Base-by-base conservation (phyloP, 2,329 filamentous ascomycete species). In the Fusarium secorum region DNA sequence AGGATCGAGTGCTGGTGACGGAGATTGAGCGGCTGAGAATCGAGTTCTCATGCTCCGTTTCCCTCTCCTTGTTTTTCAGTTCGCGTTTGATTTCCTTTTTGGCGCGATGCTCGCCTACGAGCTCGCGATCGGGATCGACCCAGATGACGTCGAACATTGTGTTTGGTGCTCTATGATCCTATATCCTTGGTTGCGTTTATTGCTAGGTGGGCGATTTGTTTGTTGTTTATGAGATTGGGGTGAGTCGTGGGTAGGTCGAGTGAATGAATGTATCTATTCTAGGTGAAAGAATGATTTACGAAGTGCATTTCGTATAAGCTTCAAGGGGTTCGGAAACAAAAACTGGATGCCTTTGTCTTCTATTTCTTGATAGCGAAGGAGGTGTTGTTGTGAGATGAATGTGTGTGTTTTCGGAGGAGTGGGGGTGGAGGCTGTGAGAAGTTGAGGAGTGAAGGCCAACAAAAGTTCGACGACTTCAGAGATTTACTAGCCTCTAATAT, bases 71-170 rank as follows among this genome's bases (percentile, higher is more conserved):
- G 67, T 66, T 76, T 20, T 78, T 75, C 59, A 79, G 76, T 30
- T 78, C 77, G 32, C 75, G 81, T 45, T 74, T 75, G 56, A 70
- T 78, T 66, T 84, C 83, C 72, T 87, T 88, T 51, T 83, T 84
- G 4, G 84, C 81, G 20, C 84, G 83, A 59, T 84, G 82, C 74
- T 89, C 84, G 5, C 86, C 85, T 20, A 88, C 83, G 13, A 83
- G 81, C 78, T 89, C 85, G 62, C 82, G 80, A 53, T 85, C 81
- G 26, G 85, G 85, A 61, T 89, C 87, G 7, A 86, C 86, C 87
- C 87, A 89, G 49, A 87, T 79, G 35, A 89, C 85, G 75, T 89
- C 86, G 75, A 88, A 89, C 87, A 89, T 89, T 46, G 61, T 77
- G 72, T 35, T 51, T n/a, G 10, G 24, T 5, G 18, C 22, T 26